Conservation (phyloP, 148 eudicot species). For the Cornus controversa region DNA sequence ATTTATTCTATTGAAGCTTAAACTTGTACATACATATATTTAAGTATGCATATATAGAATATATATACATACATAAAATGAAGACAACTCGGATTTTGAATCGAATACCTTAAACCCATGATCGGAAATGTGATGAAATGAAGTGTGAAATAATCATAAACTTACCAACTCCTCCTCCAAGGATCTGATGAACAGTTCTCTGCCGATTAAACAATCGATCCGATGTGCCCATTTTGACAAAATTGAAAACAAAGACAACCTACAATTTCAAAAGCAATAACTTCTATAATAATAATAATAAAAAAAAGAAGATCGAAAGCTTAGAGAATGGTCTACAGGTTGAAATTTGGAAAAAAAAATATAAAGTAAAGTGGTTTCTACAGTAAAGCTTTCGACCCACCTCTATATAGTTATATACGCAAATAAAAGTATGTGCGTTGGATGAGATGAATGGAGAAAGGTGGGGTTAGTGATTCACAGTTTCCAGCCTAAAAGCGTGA, state of each 20-base stretch:
- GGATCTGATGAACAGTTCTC: constrained; percentile 66
- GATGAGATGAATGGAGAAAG: constrained; percentile 2
- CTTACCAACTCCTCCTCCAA: constrained; percentile 76
- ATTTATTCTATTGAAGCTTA: not conserved
- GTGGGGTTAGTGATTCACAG: constrained; percentile 9
- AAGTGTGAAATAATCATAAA: not conserved
- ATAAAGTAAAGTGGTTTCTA: not conserved
- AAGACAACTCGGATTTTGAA: not conserved
- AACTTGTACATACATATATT: not conserved
- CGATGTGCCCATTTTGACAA: constrained; percentile 52
- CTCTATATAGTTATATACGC: not conserved
- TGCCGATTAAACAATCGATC: constrained; percentile 62
- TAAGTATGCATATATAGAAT: not conserved
- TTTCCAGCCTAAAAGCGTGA: constrained; percentile 35
- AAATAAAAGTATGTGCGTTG: too few relatives aligned
- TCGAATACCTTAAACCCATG: constrained; percentile 8
- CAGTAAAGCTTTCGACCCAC: constrained; percentile 1
- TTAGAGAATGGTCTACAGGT: constrained; percentile 4
- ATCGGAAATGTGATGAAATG: constrained; percentile 1
- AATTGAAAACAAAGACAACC: constrained; percentile 6
- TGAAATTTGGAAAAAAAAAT: not conserved
- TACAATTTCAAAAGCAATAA: not conserved
- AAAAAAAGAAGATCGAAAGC: not conserved
- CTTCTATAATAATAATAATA: not conserved
- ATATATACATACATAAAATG: not conserved